Conservation (phyloP, 352 stramenopile species). For the Globisporangium echinulatum region DNA sequence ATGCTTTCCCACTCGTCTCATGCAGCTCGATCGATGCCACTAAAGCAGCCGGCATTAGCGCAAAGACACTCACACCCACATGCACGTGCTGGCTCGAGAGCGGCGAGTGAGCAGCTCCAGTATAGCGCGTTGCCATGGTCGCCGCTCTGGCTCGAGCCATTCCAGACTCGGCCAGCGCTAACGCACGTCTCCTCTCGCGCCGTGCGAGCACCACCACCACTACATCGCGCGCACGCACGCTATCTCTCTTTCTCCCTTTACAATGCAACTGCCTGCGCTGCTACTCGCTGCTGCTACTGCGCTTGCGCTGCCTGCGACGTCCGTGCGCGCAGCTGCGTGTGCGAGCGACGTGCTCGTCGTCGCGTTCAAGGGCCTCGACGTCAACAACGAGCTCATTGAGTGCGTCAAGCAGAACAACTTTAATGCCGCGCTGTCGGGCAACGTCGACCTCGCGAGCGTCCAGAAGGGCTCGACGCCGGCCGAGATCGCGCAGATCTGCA, state of each 20-base stretch:
- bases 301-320: slow-evolving; percentile 14
- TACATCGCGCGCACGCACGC: not conserved
- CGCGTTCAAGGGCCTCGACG: slow-evolving; percentile 42
- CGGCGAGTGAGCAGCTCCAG: no score
- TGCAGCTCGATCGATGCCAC: no score
- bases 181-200: not conserved
- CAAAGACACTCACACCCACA: no score
- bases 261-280: not conserved
- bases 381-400: slow-evolving; percentile 38
- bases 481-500: slow-evolving; percentile 34
- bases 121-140: no score
- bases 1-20: no score
- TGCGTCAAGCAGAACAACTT: slow-evolving; percentile 49
- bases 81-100: no score
- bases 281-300: slow-evolving; percentile 8
- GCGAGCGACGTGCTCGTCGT: slow-evolving; percentile 35
- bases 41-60: no score
- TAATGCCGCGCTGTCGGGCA: slow-evolving; percentile 35
- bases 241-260: no score
- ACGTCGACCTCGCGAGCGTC: slow-evolving; percentile 33
- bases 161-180: not conserved
- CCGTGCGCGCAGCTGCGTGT: slow-evolving; percentile 26
- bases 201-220: not conserved
- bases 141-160: not conserved
- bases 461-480: slow-evolving; percentile 26